Base-by-base conservation (phyloP, 139 green algal genomes). In the Limnomonas spitsbergensis region DNA sequence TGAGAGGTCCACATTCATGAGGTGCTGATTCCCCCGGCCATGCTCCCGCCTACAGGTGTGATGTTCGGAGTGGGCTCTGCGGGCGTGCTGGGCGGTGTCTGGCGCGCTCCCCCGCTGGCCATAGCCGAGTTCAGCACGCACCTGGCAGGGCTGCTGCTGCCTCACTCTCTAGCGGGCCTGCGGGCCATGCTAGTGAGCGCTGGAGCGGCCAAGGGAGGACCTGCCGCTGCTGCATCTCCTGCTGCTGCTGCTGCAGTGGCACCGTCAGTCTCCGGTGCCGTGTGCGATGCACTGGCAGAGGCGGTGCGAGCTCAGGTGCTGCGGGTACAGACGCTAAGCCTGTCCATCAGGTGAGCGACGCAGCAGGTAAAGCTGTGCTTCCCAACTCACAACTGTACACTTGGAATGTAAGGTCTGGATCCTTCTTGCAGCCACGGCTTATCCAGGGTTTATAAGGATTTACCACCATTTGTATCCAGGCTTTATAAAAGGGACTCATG, bases 91-190 rank as follows among this genome's bases (percentile, higher is more conserved):
- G 83, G 83, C 20, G 76, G 80, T 34, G 77, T 88, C 36, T 88
- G 83, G 83, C 75, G 83, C n/a, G 54, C 70, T 29, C 83, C 83
- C 1, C 80, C 80, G 0, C 38, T 88, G 47, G 83, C 83, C 4
- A 77, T 88, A 27, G 2, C 61, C 0, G 83, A 88, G 78, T 88
- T 86, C 73, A 81, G 69, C 39, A 88, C 83, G 9, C n/a, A 26
- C 35, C 76, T 76, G 26, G 40, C 80, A 1, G 83, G 85, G 80
- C 0, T 54, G 56, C 68, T 84, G 39, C 66, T 80, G 40, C 53
- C 73, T 2, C 78, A 84, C 69, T 78, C 53, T 14, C 36, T 84
- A 37, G 69, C 34, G 26, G 78, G 78, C 1, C n/a, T 84, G 54
- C n/a, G 37, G 2, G 70, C 69, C 3, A 66, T 88, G 76, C 53